Base-by-base conservation (phyloP, 1,284 basidiomycete genomes). In the Xerocomus nothofagi region DNA sequence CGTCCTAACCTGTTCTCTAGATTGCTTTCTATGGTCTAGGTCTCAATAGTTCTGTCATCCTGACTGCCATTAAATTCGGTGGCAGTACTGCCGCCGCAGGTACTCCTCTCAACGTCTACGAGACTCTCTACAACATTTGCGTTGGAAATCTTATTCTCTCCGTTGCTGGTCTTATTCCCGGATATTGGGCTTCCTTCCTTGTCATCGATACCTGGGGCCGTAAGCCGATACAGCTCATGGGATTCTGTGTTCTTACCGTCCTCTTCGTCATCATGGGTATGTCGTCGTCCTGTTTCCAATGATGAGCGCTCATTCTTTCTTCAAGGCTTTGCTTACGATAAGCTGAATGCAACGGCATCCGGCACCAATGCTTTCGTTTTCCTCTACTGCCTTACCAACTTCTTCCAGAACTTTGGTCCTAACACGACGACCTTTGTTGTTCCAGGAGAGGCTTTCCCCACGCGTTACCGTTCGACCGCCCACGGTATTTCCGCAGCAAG, bases 361-460 rank as follows among this genome's bases (percentile, higher is more conserved):
- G 67, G 61, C 47, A 69, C 57, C 21, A 75, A 76, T 32, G 72
- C 76, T 7, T 84, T 88, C 68, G 76, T 86, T 45, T 77, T 81
- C 68, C 73, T 85, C 38, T 86, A 80, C 67, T 82, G 80, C 64
- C 69, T 84, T 44, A 71, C 81, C 32, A 77, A 75, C 61, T 78
- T 79, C 62, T 78, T 77, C 71, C 71, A 76, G 54, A 79, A 79
- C 62, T 80, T 79, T 61, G 84, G 86, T 6, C 82, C 87, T 29
- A 90, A 88, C 71, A 80, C 83, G 1, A 89, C 86, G 3, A 89
- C 87, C 21, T 90, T 77, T 54, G 51, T 88, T 55, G 70, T 88
- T 29, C 87, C 87, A 39, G 84, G 80, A 30, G 85, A 90, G 66
- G 77, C 75, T 21, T 89, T 88, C 80, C 86, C 87, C 7, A 88